These are phyloP conservation scores for Aspergillus novoparasiticus DNA, from an alignment of 2,329 filamentous ascomycete species.

Conservation along the genomic window DNA sequence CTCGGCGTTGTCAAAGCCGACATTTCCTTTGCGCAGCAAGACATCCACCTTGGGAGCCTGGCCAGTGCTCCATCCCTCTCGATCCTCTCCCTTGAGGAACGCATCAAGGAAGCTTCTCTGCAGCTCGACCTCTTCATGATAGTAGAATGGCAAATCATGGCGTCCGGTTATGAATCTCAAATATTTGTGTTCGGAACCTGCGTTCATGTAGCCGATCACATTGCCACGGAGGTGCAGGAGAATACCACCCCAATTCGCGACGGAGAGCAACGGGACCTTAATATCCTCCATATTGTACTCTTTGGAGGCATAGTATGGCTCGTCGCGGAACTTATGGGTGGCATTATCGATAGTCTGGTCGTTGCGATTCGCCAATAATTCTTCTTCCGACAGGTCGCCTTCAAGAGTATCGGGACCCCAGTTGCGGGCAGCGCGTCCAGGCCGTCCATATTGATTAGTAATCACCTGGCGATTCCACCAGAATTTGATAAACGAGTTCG, in stretches of 20 bases:
- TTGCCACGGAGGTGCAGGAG: constrained; percentile 70
- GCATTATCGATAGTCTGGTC: constrained; percentile 51
- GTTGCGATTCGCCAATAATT: constrained; percentile 39
- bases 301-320: constrained; percentile 65
- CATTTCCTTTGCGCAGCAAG: constrained; percentile 65
- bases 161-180: constrained; percentile 70
- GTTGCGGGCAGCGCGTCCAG: constrained; percentile 52
- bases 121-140: constrained; percentile 67
- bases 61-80: constrained; percentile 48
- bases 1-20: constrained; percentile 66
- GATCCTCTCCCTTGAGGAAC: constrained; percentile 69
- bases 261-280: constrained; percentile 62
- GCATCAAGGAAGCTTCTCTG: constrained; percentile 70
- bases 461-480: constrained; percentile 71
- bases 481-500: constrained; percentile 61
- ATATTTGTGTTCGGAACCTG: constrained; percentile 69
- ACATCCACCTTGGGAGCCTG: constrained; percentile 63
- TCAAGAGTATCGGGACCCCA: constrained; percentile 54
- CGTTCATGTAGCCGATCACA: constrained; percentile 64
- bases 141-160: constrained; percentile 74
- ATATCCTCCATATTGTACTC: constrained; percentile 68
- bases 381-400: constrained; percentile 40
- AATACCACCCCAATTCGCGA: constrained; percentile 73
- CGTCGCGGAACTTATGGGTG: constrained; percentile 60
- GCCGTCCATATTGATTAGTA: constrained; percentile 67